Base-by-base conservation (phyloP, 1,139 yeast species). In the Debaryomycetaceae sp. region DNA sequence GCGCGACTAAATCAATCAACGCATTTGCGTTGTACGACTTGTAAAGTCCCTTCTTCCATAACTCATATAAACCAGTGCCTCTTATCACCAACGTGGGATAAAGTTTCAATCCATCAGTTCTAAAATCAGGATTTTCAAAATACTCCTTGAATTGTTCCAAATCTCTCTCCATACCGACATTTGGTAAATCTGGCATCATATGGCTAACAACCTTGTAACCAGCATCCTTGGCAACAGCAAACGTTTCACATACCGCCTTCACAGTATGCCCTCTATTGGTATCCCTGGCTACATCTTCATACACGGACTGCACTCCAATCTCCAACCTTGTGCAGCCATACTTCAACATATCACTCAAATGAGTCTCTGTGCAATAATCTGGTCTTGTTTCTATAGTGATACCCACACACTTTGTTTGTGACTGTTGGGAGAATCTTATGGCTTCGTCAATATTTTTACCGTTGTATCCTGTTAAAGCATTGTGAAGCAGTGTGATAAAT, bases 131-230 rank as follows among this genome's bases (percentile, higher is more conserved):
- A 63, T 89, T 93, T 57, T 93, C 99, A 63, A 93, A 95, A 69
- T 93, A 93, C 64, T 93, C 99, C 58, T 85, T 81, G 61, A 93
- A 93, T 68, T 93, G 99, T 57, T 90, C 96, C 54, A 93, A 72
- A 64, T 93, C 99, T 64, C 99, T 80, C 68, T 93, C 99, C 96
- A 91, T 88, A 13, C 99, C 99, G 44, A 93, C 97, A 59, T 93
- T 93, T 17, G 99, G 99, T 57, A 93, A 75, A 73, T 93, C 99
- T 17, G 99, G 99, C 99, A 93, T 93, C 99, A 93, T 93, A 70
- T 93, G 99, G 53, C 95, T 85, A 30, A 93, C 99, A 44, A 93
- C 96, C 66, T 93, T 93, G 68, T 91, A 93, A 6, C 99, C 99
- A 0, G 99, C 95, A 66, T 93, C 99, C 63, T 93, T 93, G 23